Evolutionary conservation across 306 rosid genomes (phyloP).

Genomic region (Medicago lupulina): DNA sequence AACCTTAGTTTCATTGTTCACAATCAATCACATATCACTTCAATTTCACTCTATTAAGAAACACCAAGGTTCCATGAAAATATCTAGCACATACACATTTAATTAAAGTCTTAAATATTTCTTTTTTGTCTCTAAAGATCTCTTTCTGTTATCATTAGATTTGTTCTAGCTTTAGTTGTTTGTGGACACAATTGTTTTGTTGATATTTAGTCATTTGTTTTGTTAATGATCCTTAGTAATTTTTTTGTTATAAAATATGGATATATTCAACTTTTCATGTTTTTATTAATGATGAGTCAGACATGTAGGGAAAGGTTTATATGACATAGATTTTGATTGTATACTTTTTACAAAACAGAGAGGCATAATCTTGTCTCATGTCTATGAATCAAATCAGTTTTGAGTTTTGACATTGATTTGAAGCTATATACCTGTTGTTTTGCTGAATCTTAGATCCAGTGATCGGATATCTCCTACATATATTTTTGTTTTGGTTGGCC

Average conservation of each 20-base stretch:
- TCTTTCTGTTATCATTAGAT: too few species aligned
- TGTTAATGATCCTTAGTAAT: background rate
- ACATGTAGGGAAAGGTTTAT: slow-evolving; percentile 1
- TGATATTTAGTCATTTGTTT: too few species aligned
- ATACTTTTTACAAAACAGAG: slow-evolving; percentile 32
- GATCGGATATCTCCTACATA: too few species aligned
- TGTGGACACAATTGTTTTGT: too few species aligned
- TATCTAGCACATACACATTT: background rate
- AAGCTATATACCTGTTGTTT: slow-evolving; percentile 1
- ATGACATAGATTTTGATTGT: background rate
- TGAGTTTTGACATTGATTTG: slow-evolving; percentile 15
- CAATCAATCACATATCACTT: background rate
- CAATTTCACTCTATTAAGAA: background rate
- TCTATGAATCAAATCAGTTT: slow-evolving; percentile 16
- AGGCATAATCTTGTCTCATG: slow-evolving; percentile 14
- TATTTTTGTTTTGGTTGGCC: too few species aligned
- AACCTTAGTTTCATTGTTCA: background rate
- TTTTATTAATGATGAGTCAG: background rate
- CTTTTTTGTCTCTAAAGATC: too few species aligned
- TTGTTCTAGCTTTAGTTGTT: too few species aligned
- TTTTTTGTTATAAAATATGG: background rate
- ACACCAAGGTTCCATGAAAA: background rate
- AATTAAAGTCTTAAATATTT: too few species aligned
- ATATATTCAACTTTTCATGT: background rate
- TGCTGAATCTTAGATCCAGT: slow-evolving; percentile 38